A percentile compares a stretch with the other conserved stretches of the same genome.
Evolutionary conservation across 768 basidiomycete species (phyloP).

Genomic region (Floccularia luteovirens): DNA sequence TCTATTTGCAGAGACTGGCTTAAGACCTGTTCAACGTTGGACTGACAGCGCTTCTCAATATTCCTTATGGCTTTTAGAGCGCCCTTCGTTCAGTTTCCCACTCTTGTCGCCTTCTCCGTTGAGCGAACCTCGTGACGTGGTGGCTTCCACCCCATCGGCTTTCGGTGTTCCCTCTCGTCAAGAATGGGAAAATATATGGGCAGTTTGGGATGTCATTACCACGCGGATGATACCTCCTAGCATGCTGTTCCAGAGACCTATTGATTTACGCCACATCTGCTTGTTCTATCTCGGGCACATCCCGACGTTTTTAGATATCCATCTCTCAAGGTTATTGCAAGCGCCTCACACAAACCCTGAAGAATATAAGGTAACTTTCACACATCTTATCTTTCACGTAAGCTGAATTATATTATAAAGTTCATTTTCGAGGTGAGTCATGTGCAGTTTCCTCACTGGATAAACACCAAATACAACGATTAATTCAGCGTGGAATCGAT

Average conservation of each 20-base stretch:
- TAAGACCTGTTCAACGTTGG: slow-evolving; percentile 88
- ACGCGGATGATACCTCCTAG: slow-evolving; percentile 78
- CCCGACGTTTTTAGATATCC: slow-evolving; percentile 87
- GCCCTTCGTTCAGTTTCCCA: slow-evolving; percentile 76
- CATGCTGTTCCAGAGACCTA: slow-evolving; percentile 87
- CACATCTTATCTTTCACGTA: slow-evolving; percentile 5
- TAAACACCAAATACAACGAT: not conserved
- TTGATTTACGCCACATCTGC: slow-evolving; percentile 90
- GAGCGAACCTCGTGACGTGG: slow-evolving; percentile 12
- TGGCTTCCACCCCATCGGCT: slow-evolving; percentile 29
- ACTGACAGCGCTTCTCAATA: slow-evolving; percentile 63
- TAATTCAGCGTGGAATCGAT: slow-evolving; percentile 83
- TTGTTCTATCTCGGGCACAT: slow-evolving; percentile 97
- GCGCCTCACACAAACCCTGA: slow-evolving; percentile 83
- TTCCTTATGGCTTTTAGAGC: slow-evolving; percentile 87
- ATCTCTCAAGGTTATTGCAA: slow-evolving; percentile 65
- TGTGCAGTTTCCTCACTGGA: not conserved
- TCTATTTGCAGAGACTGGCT: slow-evolving; percentile 65
- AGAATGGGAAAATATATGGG: slow-evolving; percentile 86
- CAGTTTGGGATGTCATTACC: slow-evolving; percentile 82
- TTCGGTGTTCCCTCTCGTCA: slow-evolving; percentile 64
- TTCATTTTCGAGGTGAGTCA: slow-evolving; percentile 64
- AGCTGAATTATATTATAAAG: slow-evolving; percentile 23
- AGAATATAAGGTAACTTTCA: slow-evolving; percentile 52
- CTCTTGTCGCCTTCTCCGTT: slow-evolving; percentile 34